Evolutionary conservation across 1,284 basidiomycete genomes (phyloP).

Genomic region (Phylloboletellus chloephorus): DNA sequence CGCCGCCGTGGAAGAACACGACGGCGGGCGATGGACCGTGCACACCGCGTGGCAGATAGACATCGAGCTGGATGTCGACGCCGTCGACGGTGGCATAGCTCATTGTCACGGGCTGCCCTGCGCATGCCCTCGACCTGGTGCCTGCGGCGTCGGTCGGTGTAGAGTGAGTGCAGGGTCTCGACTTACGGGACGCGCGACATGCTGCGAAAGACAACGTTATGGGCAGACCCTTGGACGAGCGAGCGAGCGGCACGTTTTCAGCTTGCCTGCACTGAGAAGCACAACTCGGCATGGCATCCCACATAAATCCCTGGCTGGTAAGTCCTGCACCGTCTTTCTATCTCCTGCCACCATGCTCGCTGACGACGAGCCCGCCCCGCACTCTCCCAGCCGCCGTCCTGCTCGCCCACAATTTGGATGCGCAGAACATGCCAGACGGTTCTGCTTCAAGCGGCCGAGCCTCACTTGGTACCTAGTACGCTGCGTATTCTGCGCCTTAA

Average conservation of each 20-base stretch:
- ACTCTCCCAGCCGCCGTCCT: not conserved
- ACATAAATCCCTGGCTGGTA: too few relatives aligned
- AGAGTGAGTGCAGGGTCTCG: too few relatives aligned
- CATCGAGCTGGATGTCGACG: slow-evolving; percentile 6
- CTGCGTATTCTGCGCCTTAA: not conserved
- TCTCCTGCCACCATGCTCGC: not conserved
- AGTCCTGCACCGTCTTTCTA: too few relatives aligned
- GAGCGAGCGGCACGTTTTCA: not conserved
- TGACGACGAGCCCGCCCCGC: not conserved
- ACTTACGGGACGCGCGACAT: slow-evolving; percentile 1
- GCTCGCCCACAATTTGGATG: not conserved
- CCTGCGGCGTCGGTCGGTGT: too few relatives aligned
- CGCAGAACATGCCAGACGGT: not conserved
- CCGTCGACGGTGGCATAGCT: slow-evolving; percentile 6
- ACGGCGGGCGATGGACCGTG: slow-evolving; percentile 5
- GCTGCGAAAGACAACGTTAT: not conserved
- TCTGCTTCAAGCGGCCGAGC: slow-evolving; percentile 3
- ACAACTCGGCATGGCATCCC: not conserved
- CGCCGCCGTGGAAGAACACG: slow-evolving; percentile 9
- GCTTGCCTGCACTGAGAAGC: not conserved
- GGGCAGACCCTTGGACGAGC: not conserved
- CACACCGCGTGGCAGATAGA: slow-evolving; percentile 2
- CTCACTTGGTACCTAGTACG: slow-evolving; percentile 1
- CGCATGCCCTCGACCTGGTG: too few relatives aligned
- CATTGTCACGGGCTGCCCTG: slow-evolving; percentile 1